phyloP scores from a whole-genome alignment of 164 flowering plant genomes.

The Aristolochia fimbriata region DNA sequence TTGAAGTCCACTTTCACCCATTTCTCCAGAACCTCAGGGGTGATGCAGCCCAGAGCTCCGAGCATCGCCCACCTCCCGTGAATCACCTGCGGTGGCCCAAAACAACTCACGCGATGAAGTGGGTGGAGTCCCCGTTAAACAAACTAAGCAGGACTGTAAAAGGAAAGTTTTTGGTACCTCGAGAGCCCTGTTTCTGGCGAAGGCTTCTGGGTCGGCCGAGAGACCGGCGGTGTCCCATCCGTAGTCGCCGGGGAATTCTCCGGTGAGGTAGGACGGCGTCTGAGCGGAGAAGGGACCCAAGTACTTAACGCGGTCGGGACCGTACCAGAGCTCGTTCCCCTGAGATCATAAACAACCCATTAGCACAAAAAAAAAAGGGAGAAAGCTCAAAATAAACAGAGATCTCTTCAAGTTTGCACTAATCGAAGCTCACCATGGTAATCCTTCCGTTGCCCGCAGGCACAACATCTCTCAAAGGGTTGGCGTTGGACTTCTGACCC shows the following conservation, averaged over 20 bases:
- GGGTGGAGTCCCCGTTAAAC: too few species aligned
- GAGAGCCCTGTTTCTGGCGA: constrained; percentile 89
- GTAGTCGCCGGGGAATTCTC: constrained; percentile 93
- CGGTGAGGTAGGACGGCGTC: constrained; percentile 83
- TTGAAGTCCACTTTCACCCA: constrained; percentile 62
- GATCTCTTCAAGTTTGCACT: too few species aligned
- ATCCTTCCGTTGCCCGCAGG: constrained; percentile 49
- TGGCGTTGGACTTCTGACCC: constrained; percentile 49
- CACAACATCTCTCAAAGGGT: constrained; percentile 62
- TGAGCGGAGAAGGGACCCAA: constrained; percentile 97
- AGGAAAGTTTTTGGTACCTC: constrained; percentile 43
- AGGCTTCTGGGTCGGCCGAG: constrained; percentile 95
- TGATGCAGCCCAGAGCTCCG: constrained; percentile 70
- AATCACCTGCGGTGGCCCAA: constrained; percentile 34
- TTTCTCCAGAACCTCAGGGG: constrained; percentile 60
- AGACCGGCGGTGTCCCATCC: constrained; percentile 98
- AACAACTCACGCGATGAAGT: too few species aligned
- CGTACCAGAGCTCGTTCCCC: constrained; percentile 84
- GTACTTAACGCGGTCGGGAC: constrained; percentile 90
- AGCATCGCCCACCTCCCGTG: constrained; percentile 80
- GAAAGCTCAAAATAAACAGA: too few species aligned
- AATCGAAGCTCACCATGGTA: constrained; percentile 69
- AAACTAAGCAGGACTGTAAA: neutral
- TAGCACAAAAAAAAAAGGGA: neutral
- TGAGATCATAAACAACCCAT: constrained; percentile 7